Evolutionary conservation across 306 rosid species (phyloP).

Genomic region (Malus fusca): DNA sequence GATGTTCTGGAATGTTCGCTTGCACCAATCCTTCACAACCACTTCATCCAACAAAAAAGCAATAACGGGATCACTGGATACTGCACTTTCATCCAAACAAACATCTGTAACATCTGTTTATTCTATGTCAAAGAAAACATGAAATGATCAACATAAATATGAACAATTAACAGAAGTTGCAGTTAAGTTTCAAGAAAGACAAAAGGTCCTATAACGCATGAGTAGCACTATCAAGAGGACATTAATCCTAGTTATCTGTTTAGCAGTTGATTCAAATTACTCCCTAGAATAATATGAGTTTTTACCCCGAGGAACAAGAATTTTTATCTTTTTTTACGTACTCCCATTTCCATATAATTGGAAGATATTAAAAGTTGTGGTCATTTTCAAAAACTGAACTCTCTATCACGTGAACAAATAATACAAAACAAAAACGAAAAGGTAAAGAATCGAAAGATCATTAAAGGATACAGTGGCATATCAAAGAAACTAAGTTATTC

Average conservation of each 20-base stretch:
- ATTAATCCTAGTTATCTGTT: neutral
- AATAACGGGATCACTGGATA: conserved; percentile 92
- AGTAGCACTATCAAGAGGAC: neutral
- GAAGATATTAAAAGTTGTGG: neutral
- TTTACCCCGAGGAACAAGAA: neutral
- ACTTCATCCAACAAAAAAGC: conserved; percentile 99
- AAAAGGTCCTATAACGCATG: neutral
- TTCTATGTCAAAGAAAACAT: conserved; percentile 53
- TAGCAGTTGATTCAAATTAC: neutral
- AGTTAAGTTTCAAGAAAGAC: neutral
- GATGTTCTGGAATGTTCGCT: conserved; percentile 65
- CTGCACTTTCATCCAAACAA: conserved; percentile 97
- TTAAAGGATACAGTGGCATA: conserved; percentile 90
- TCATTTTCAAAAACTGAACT: neutral
- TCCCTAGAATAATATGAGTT: neutral
- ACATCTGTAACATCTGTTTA: conserved; percentile 89
- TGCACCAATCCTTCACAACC: conserved; percentile 99
- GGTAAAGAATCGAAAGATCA: neutral
- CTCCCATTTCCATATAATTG: neutral
- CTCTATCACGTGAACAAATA: neutral
- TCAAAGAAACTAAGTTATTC: conserved; percentile 79
- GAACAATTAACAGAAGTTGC: neutral
- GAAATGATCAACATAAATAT: neutral
- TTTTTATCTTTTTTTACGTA: neutral
- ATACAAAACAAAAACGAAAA: neutral